Evolutionary conservation across 768 basidiomycete species (phyloP).

Genomic region (Cystobasidium onofrii): DNA sequence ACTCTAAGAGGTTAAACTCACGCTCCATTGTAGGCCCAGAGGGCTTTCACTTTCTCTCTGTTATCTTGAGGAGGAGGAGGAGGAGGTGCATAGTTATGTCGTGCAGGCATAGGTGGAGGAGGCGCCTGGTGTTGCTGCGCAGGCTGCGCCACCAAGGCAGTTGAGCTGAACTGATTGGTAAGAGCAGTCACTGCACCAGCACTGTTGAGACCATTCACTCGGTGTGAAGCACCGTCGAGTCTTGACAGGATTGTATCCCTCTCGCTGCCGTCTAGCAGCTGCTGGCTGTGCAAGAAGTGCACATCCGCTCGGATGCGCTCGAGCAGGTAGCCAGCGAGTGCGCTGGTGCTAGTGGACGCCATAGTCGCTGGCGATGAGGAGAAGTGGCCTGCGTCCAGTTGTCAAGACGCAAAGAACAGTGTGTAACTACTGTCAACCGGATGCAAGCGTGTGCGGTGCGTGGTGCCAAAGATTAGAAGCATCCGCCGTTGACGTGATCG

Average conservation of each 20-base stretch:
- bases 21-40: slow-evolving; percentile 8
- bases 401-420: not conserved
- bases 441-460: no score
- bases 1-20: not conserved
- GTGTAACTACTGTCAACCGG: no score
- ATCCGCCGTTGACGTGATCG: not conserved
- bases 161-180: not conserved
- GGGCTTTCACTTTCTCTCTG: not conserved
- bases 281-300: slow-evolving; percentile 2
- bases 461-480: no score
- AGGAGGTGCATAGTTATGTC: not conserved
- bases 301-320: not conserved
- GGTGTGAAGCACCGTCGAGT: not conserved
- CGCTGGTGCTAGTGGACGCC: not conserved
- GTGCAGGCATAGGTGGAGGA: not conserved
- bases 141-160: not conserved
- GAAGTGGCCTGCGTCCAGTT: not conserved
- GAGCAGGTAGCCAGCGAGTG: slow-evolving; percentile 1
- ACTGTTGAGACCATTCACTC: not conserved
- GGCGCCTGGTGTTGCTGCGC: not conserved
- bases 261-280: not conserved
- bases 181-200: not conserved
- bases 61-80: slow-evolving; percentile 1
- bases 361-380: not conserved
- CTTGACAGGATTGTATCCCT: not conserved